These are phyloP conservation scores for Groenewaldozyma salmanticensis DNA, from an alignment of 805 yeast species.

Conservation along the genomic window DNA sequence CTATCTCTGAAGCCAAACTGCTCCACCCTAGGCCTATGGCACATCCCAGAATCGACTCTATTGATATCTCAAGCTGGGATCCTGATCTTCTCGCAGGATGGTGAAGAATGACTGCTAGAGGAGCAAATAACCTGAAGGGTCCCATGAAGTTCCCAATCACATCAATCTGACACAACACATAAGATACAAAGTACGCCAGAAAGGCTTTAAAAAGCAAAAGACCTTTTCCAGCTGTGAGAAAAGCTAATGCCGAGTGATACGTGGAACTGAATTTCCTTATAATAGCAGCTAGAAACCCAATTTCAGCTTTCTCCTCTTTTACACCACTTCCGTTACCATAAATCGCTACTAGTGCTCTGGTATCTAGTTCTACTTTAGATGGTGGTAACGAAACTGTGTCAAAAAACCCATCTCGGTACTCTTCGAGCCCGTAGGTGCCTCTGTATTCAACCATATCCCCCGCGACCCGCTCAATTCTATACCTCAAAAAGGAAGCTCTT, in stretches of 20 bases:
- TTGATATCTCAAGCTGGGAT: conserved; percentile 37
- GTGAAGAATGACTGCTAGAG: conserved; percentile 34
- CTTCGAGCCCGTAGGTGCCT: conserved; percentile 33
- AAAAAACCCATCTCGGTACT: conserved; percentile 38
- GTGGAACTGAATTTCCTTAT: neutral
- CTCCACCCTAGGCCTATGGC: conserved; percentile 38
- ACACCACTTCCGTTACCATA: neutral
- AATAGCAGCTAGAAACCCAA: conserved; percentile 1
- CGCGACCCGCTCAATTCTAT: conserved; percentile 7
- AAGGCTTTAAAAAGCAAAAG: conserved; percentile 24
- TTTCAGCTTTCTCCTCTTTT: no score
- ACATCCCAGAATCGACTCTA: conserved; percentile 32
- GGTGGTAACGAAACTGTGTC: conserved; percentile 35
- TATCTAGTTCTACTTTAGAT: conserved; percentile 8
- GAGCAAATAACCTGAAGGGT: conserved; percentile 31
- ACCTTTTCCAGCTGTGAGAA: neutral
- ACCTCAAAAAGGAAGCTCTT: conserved; percentile 8
- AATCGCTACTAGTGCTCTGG: neutral
- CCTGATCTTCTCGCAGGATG: conserved; percentile 42
- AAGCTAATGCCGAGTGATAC: neutral
- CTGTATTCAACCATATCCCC: conserved; percentile 25
- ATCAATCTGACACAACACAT: conserved; percentile 31
- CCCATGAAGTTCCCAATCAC: conserved; percentile 38
- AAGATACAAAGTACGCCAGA: conserved; percentile 33
- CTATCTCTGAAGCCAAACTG: conserved; percentile 33